Evolutionary conservation across 2,329 filamentous ascomycete species (phyloP).

Genomic region (Nannizziopsis barbatae): DNA sequence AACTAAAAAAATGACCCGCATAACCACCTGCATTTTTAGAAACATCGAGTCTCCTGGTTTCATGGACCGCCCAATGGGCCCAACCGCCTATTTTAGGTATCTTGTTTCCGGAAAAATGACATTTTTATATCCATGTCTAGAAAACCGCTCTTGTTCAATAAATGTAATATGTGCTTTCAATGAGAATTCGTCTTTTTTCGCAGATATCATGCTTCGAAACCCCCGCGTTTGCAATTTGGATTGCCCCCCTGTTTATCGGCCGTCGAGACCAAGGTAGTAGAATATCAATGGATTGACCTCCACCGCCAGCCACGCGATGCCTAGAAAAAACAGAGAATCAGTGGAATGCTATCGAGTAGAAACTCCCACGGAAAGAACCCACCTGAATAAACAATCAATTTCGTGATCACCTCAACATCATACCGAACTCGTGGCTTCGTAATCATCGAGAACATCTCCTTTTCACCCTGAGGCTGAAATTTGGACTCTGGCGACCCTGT

Average conservation of each 20-base stretch:
- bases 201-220: neutral
- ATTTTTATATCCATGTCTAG: no score
- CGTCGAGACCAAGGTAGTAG: constrained; percentile 45
- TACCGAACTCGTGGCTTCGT: constrained; percentile 83
- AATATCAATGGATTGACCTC: constrained; percentile 65
- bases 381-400: constrained; percentile 90
- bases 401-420: constrained; percentile 97
- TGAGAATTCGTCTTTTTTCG: neutral
- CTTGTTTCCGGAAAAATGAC: no score
- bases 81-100: no score
- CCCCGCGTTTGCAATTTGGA: neutral
- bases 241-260: neutral
- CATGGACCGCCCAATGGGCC: no score
- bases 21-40: no score
- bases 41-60: no score
- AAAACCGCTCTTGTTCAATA: no score
- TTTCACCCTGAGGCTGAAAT: constrained; percentile 44
- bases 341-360: neutral
- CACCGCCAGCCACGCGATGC: constrained; percentile 72
- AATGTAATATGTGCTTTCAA: neutral
- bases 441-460: constrained; percentile 72
- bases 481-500: constrained; percentile 15
- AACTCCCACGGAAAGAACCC: constrained; percentile 26
- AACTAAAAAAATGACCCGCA: no score
- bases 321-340: constrained; percentile 32